These are phyloP conservation scores for Trichoderma citrinoviride DNA, from an alignment of 2,329 filamentous ascomycete genomes.

Conservation along the genomic window DNA sequence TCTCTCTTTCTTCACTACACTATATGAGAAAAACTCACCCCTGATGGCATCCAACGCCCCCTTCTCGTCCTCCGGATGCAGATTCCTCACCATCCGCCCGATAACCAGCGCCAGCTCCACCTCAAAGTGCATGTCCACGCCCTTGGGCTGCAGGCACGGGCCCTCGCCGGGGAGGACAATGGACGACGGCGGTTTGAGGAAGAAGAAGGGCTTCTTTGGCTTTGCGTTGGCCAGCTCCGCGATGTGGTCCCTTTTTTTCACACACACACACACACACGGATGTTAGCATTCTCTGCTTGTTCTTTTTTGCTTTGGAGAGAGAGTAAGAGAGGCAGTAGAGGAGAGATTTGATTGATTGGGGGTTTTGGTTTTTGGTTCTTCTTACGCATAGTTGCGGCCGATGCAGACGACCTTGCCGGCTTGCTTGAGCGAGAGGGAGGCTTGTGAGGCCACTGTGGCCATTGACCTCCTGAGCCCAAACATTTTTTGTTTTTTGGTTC, in stretches of 20 bases:
- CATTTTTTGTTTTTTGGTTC: too few species aligned
- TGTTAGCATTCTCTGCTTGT: background rate
- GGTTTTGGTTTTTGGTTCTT: too few species aligned
- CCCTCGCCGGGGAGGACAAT: constrained; percentile 77
- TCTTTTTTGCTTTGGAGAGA: background rate
- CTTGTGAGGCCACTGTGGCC: constrained; percentile 42
- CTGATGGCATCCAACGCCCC: constrained; percentile 80
- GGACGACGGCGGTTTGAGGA: constrained; percentile 88
- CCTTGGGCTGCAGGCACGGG: constrained; percentile 76
- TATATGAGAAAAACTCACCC: constrained; percentile 50
- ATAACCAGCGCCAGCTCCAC: constrained; percentile 90
- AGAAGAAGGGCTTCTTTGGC: constrained; percentile 98
- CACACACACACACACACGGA: too few species aligned
- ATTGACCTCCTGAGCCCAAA: constrained; percentile 39
- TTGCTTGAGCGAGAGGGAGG: constrained; percentile 45
- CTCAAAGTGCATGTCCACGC: constrained; percentile 88
- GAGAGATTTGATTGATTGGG: too few species aligned
- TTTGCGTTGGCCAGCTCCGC: constrained; percentile 82
- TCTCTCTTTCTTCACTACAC: too few species aligned
- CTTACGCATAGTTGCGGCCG: constrained; percentile 92
- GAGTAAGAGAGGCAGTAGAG: background rate
- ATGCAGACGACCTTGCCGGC: constrained; percentile 85
- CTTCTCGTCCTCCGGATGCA: constrained; percentile 69
- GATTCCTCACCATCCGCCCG: constrained; percentile 73
- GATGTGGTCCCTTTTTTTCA: constrained; percentile 72